phyloP scores from a whole-genome alignment of 2,329 filamentous ascomycete genomes.

The Fonsecaea nubica region DNA sequence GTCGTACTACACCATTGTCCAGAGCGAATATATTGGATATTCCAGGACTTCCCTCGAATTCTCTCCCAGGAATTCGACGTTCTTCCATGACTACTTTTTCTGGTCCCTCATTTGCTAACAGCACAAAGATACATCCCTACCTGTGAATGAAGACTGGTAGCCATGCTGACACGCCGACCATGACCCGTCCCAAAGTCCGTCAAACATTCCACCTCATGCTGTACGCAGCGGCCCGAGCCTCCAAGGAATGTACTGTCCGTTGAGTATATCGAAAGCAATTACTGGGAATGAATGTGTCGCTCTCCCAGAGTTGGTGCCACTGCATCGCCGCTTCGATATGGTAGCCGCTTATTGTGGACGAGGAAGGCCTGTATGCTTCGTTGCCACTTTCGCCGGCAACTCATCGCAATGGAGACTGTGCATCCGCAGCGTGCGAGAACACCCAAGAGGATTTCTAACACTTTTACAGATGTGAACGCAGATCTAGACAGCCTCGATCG shows the following conservation, averaged over 20 bases:
- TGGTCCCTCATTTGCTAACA: not conserved
- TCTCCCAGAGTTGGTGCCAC: not conserved
- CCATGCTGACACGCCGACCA: not conserved
- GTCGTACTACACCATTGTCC: too few relatives aligned
- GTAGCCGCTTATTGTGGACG: not conserved
- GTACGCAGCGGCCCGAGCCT: not conserved
- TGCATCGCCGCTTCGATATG: not conserved
- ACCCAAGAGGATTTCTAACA: not conserved
- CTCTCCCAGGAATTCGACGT: not conserved
- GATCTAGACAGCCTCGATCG: not conserved
- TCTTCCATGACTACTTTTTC: not conserved
- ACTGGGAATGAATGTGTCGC: too few relatives aligned
- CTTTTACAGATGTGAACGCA: not conserved
- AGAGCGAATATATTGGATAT: not conserved
- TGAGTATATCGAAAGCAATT: not conserved
- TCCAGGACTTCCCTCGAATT: not conserved
- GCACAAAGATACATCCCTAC: not conserved
- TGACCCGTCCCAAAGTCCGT: not conserved
- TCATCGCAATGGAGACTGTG: not conserved
- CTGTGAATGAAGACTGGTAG: not conserved
- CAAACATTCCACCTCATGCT: not conserved
- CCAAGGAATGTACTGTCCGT: not conserved
- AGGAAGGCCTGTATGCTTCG: not conserved
- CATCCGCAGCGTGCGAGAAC: not conserved
- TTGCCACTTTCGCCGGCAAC: not conserved